These are phyloP conservation scores for Exophiala xenobiotica DNA, from an alignment of 2,329 filamentous ascomycete genomes.

Conservation along the genomic window DNA sequence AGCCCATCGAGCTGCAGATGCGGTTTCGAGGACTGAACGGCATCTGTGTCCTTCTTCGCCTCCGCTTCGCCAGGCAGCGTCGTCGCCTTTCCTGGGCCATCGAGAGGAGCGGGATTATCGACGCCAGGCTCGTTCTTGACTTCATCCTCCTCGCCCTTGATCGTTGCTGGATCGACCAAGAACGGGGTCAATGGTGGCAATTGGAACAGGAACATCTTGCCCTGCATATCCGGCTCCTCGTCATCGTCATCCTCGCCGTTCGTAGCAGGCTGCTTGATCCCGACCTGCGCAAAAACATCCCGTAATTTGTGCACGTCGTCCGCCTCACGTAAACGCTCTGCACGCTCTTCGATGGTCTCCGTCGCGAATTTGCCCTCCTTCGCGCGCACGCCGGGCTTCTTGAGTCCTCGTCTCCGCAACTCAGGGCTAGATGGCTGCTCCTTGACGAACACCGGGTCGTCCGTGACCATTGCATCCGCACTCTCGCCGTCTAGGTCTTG, in stretches of 20 bases:
- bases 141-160: conserved; percentile 17
- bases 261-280: not conserved
- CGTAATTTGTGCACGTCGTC: conserved; percentile 25
- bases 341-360: conserved; percentile 31
- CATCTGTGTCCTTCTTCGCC: conserved; percentile 13
- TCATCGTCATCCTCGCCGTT: conserved; percentile 19
- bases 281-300: conserved; percentile 13
- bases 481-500: conserved; percentile 28
- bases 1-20: conserved; percentile 31
- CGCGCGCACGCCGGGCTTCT: conserved; percentile 32
- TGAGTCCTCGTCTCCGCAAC: conserved; percentile 43
- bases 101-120: conserved; percentile 28
- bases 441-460: conserved; percentile 30
- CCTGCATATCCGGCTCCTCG: conserved; percentile 40
- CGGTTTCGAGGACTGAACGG: conserved; percentile 16
- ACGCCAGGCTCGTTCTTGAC: conserved; percentile 37
- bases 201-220: conserved; percentile 63
- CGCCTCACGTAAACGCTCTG: conserved; percentile 34
- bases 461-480: conserved; percentile 31
- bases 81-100: not conserved
- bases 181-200: conserved; percentile 63
- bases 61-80: too few species aligned
- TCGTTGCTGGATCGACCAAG: conserved; percentile 42
- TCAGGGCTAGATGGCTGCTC: conserved; percentile 41
- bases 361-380: conserved; percentile 17